These are phyloP conservation scores for Zhuliangozyma blackwelliae DNA, from an alignment of 1,139 yeast genomes.

Conservation along the genomic window DNA sequence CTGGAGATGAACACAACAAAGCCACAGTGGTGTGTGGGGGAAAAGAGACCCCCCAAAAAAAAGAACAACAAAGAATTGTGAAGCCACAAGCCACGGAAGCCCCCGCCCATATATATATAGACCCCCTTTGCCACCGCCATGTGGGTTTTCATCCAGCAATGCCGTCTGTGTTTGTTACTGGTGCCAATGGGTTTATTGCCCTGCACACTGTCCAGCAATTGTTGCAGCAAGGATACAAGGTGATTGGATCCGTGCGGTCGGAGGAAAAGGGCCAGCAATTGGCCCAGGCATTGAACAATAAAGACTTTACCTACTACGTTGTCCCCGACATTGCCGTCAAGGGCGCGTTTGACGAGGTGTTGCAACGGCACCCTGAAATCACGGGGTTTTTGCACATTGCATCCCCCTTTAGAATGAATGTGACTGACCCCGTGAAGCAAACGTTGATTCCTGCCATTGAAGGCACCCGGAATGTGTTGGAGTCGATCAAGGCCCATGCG, in stretches of 20 bases:
- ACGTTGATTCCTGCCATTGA: slow-evolving; percentile 29
- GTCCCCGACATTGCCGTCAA: slow-evolving; percentile 25
- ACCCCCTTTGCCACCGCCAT: background rate
- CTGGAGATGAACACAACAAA: too few species aligned
- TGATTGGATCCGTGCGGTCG: slow-evolving; percentile 28
- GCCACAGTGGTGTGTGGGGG: background rate
- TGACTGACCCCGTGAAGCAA: slow-evolving; percentile 26
- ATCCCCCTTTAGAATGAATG: slow-evolving; percentile 24
- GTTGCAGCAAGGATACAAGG: slow-evolving; percentile 19
- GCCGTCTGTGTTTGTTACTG: slow-evolving; percentile 41
- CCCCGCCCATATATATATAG: background rate
- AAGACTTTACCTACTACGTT: slow-evolving; percentile 23
- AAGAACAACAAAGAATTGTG: background rate
- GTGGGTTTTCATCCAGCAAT: background rate
- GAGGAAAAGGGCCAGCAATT: slow-evolving; percentile 23
- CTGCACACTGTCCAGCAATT: slow-evolving; percentile 30
- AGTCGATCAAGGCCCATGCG: slow-evolving; percentile 19
- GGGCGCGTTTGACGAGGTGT: slow-evolving; percentile 52
- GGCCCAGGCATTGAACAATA: slow-evolving; percentile 22
- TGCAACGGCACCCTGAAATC: slow-evolving; percentile 46
- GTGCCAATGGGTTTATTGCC: slow-evolving; percentile 56
- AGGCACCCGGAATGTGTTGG: slow-evolving; percentile 27
- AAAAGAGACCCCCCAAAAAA: background rate
- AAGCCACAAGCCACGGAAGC: background rate
- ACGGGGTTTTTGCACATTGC: slow-evolving; percentile 51